Evolutionary conservation across 2,329 filamentous ascomycete genomes (phyloP).

Genomic region (Trichophyton mentagrophytes): DNA sequence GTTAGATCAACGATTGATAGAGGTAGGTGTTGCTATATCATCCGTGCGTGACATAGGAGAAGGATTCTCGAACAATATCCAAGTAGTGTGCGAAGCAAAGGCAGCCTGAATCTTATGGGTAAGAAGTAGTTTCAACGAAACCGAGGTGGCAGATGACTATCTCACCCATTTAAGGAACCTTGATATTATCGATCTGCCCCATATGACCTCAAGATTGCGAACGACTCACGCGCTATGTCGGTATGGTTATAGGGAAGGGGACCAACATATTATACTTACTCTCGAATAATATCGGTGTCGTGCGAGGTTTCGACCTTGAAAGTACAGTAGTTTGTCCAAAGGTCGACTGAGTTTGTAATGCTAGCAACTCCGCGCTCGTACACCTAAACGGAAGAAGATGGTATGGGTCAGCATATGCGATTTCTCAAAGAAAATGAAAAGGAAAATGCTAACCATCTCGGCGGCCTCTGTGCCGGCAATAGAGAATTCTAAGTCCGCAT

Average conservation of each 20-base stretch:
- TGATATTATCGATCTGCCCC: constrained; percentile 26
- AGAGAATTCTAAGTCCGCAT: constrained; percentile 92
- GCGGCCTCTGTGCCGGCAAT: constrained; percentile 94
- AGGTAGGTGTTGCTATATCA: constrained; percentile 23
- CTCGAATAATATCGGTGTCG: constrained; percentile 88
- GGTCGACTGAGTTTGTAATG: constrained; percentile 83
- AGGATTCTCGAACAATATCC: constrained; percentile 20
- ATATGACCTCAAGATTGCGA: constrained; percentile 26
- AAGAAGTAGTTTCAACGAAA: constrained; percentile 37
- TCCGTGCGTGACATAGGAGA: constrained; percentile 24
- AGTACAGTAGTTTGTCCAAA: constrained; percentile 94
- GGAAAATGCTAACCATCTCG: constrained; percentile 58
- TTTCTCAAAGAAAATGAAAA: not conserved
- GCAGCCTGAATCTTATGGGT: constrained; percentile 41
- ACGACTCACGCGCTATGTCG: constrained; percentile 28
- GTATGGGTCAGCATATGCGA: not conserved
- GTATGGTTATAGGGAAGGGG: constrained; percentile 48
- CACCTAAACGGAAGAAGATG: constrained; percentile 43
- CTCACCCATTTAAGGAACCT: constrained; percentile 44
- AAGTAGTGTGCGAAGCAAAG: constrained; percentile 28
- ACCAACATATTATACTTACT: constrained; percentile 76
- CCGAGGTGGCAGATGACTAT: constrained; percentile 48
- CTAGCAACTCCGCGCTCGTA: constrained; percentile 92
- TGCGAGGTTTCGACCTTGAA: constrained; percentile 98
- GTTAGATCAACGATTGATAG: constrained; percentile 25